phyloP scores from a whole-genome alignment of 2,329 filamentous ascomycete species.

The Trichophyton verrucosum region DNA sequence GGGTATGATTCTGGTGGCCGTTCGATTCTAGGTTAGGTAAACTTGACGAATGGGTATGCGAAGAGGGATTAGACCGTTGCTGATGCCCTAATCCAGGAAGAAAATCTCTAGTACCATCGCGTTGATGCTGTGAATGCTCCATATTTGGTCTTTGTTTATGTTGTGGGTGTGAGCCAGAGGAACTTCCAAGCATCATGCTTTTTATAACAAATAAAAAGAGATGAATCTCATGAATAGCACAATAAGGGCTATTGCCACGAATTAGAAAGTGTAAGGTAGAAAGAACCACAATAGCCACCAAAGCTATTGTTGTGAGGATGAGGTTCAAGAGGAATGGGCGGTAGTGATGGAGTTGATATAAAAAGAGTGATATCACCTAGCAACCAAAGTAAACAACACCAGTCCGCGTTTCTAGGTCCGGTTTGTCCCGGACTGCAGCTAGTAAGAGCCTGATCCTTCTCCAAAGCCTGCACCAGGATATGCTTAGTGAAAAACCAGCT shows the following conservation, averaged over 20 bases:
- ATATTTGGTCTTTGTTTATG: background rate
- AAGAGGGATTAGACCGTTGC: background rate
- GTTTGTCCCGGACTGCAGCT: background rate
- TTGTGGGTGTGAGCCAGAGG: background rate
- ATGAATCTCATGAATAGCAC: background rate
- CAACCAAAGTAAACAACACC: background rate
- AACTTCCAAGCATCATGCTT: background rate
- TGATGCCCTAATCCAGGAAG: background rate
- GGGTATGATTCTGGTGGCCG: background rate
- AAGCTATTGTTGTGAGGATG: background rate
- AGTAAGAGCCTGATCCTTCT: background rate
- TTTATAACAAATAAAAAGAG: background rate
- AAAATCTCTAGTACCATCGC: background rate
- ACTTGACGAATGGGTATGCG: slow-evolving; percentile 5
- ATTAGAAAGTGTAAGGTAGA: background rate
- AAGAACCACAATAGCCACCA: background rate
- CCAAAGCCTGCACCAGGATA: background rate
- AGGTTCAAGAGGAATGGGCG: background rate
- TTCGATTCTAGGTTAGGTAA: background rate
- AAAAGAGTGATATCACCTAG: background rate
- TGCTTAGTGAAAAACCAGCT: background rate
- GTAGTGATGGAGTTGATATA: background rate
- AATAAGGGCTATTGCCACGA: background rate
- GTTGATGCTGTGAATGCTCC: slow-evolving; percentile 1
- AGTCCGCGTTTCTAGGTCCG: background rate